A percentile compares a stretch with the other conserved stretches of the same genome.
Evolutionary conservation across 306 rosid species (phyloP).

Genomic region (Fagus sylvatica): DNA sequence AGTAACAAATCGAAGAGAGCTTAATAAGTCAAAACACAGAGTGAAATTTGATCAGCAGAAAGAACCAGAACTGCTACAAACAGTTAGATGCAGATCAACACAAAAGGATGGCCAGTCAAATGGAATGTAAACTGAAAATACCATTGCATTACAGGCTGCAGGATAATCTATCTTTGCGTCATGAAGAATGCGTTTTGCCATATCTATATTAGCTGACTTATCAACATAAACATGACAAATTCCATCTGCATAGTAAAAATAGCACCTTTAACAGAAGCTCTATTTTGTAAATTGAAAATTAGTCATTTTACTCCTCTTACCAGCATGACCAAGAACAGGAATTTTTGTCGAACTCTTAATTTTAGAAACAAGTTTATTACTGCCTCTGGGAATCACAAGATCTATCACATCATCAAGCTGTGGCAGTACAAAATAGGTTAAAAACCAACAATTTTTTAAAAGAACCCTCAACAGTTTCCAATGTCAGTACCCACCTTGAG

Average conservation of each 20-base stretch:
- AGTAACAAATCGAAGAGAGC: slow-evolving; percentile 15
- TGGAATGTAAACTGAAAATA: slow-evolving; percentile 31
- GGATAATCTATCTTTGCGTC: slow-evolving; percentile 87
- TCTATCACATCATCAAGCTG: slow-evolving; percentile 96
- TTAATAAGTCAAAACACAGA: slow-evolving; percentile 11
- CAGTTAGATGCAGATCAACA: not conserved
- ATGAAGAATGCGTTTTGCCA: slow-evolving; percentile 70
- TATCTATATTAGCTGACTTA: slow-evolving; percentile 68
- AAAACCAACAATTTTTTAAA: slow-evolving; percentile 7
- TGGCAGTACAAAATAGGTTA: slow-evolving; percentile 28
- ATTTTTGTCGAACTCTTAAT: slow-evolving; percentile 87
- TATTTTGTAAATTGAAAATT: slow-evolving; percentile 3
- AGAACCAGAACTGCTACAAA: slow-evolving; percentile 1
- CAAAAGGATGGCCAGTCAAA: not conserved
- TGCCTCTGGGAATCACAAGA: slow-evolving; percentile 96
- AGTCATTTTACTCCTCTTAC: slow-evolving; percentile 40
- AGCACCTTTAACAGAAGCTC: slow-evolving; percentile 22
- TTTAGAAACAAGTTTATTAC: slow-evolving; percentile 81
- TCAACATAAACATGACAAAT: slow-evolving; percentile 83
- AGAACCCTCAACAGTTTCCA: slow-evolving; percentile 5
- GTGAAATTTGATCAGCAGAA: not conserved
- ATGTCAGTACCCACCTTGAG: slow-evolving; percentile 60
- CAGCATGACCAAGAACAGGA: slow-evolving; percentile 94
- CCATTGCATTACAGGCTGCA: slow-evolving; percentile 87
- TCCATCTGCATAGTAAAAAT: slow-evolving; percentile 60